phyloP scores from a whole-genome alignment of 73 alveolate species.

The Loxodes magnus region DNA sequence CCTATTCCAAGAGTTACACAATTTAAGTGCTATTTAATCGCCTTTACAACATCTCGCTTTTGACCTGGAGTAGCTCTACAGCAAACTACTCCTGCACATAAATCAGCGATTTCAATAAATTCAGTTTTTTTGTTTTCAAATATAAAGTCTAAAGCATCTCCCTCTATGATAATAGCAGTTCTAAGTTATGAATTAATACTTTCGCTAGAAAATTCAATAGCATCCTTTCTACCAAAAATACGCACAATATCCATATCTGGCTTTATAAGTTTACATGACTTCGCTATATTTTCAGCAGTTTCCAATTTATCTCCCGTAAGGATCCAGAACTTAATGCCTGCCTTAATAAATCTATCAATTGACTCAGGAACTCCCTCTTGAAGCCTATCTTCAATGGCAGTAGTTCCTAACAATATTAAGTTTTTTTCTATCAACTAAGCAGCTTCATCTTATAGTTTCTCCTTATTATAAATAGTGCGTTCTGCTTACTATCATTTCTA shows the following conservation, averaged over 20 bases:
- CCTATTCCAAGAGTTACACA: slow-evolving; percentile 89
- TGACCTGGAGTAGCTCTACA: slow-evolving; percentile 84
- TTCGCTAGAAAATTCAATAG: not conserved
- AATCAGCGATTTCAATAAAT: not conserved
- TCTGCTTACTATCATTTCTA: slow-evolving; percentile 14
- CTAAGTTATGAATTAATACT: not conserved
- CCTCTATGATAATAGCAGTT: slow-evolving; percentile 12
- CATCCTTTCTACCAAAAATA: not conserved
- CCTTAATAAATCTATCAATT: slow-evolving; percentile 70
- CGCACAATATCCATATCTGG: slow-evolving; percentile 3
- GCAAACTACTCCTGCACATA: slow-evolving; percentile 63
- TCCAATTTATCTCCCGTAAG: slow-evolving; percentile 96
- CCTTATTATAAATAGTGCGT: slow-evolving; percentile 1
- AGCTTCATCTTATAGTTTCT: slow-evolving; percentile 6
- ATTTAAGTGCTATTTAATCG: slow-evolving; percentile 58
- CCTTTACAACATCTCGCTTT: slow-evolving; percentile 86
- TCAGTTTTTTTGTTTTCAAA: slow-evolving; percentile 1
- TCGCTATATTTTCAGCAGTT: slow-evolving; percentile 74
- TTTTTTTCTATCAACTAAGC: slow-evolving; percentile 60
- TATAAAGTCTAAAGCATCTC: not conserved
- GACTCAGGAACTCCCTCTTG: slow-evolving; percentile 92
- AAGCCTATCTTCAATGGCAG: slow-evolving; percentile 94
- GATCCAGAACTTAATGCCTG: slow-evolving; percentile 60
- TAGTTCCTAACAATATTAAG: slow-evolving; percentile 66
- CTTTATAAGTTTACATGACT: not conserved